Evolutionary conservation across 139 green algal species (phyloP), one percentile per base, ranked within the genome.

Genomic region (Coccomyxa sp.): DNA sequence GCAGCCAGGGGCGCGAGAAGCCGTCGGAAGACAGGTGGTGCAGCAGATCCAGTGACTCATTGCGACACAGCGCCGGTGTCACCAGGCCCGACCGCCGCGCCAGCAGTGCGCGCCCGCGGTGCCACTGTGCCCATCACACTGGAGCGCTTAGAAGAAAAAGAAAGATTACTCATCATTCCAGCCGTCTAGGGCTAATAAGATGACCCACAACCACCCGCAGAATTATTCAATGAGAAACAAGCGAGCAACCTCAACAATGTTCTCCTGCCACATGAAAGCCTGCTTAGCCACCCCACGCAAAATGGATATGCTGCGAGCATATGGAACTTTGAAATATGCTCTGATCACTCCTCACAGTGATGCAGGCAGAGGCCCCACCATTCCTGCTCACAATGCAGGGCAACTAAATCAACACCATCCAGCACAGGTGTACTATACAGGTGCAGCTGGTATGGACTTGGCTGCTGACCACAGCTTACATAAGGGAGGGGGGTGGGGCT

Each of bases 21-120:
- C 74, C 85, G 23, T 88, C 85, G 23, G 45, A 74, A 0, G 82
- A 87, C 60, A 88, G 77, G 77, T 88, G 85, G 10, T 76, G 76
- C 30, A 88, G 82, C 63, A 77, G n/a, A 57, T 74, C 81, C 63
- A 88, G 80, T 13, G 71, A 82, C 60, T 86, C 83, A 57, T 81
- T n/a, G 13, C 85, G 81, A 81, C 84, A 87, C 45, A 82, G 59
- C 7, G 84, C 84, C 13, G 84, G 76, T 60, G 81, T 63, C 71
- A 80, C 45, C 76, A 87, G 15, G 38, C 27, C 66, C 3, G 27
- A 31, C 27, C 71, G 21, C 71, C 71, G 28, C 14, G 27, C 27
- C 71, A 77, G 27, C 11, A 51, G 32, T 17, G 59, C 38, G 15
- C 45, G 63, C 4, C 21, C 21, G 18, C 18, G 18, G 21, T 71